phyloP scores from a whole-genome alignment of 176 grass and related monocot species.

The Echinochloa phyllopogon region DNA sequence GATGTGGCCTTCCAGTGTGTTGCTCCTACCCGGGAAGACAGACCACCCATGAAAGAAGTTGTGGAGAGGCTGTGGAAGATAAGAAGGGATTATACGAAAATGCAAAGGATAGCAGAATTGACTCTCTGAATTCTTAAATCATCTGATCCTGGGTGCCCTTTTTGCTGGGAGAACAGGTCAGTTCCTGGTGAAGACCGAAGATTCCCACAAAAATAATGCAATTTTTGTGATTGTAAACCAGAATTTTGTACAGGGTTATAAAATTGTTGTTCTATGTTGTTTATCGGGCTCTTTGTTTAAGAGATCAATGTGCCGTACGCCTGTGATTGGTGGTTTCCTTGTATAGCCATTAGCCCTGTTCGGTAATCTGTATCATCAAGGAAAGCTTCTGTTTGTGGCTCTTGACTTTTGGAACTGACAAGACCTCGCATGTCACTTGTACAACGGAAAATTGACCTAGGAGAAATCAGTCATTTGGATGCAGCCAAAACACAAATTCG shows the following conservation, averaged over 20 bases:
- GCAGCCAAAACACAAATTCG: not conserved
- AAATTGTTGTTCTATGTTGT: slow-evolving; percentile 32
- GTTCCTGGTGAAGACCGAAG: slow-evolving; percentile 23
- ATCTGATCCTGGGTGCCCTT: slow-evolving; percentile 21
- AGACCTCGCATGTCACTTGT: not conserved
- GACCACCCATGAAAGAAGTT: slow-evolving; percentile 86
- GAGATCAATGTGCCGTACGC: slow-evolving; percentile 11
- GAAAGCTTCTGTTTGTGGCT: not conserved
- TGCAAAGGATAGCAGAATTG: slow-evolving; percentile 43
- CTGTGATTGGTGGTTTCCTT: slow-evolving; percentile 8
- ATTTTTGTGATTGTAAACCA: slow-evolving; percentile 26
- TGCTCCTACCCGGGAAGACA: slow-evolving; percentile 71
- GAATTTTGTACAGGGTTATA: slow-evolving; percentile 40
- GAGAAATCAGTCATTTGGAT: not conserved
- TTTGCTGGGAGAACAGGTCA: slow-evolving; percentile 15
- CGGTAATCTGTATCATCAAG: not conserved
- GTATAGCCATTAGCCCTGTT: slow-evolving; percentile 14
- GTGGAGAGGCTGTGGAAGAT: slow-evolving; percentile 78
- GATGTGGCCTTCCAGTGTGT: slow-evolving; percentile 74
- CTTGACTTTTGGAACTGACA: not conserved
- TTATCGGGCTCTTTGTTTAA: slow-evolving; percentile 30
- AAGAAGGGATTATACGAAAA: slow-evolving; percentile 67
- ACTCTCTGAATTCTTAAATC: slow-evolving; percentile 37
- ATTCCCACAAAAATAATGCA: slow-evolving; percentile 1
- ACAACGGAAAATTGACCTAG: not conserved